phyloP scores from a whole-genome alignment of 495 filamentous ascomycete species.

The Viridothelium virens region DNA sequence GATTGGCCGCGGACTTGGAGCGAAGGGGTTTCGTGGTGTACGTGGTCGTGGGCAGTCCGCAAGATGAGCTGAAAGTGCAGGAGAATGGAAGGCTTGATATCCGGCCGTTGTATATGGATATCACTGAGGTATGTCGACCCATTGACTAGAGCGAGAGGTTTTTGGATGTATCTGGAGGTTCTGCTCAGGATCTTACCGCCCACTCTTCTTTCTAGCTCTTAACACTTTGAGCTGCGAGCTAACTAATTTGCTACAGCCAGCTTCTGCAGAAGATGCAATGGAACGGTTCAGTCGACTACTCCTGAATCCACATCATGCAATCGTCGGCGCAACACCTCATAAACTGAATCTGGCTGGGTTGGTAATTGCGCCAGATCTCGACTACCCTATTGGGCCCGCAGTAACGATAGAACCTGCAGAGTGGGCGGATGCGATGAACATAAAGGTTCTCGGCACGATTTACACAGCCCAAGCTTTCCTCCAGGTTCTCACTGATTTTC shows the following conservation, averaged over 20 bases:
- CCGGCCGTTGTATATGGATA: conserved; percentile 70
- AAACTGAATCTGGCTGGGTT: conserved; percentile 68
- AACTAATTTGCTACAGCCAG: conserved; percentile 7
- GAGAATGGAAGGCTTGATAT: conserved; percentile 71
- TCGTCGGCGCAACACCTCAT: conserved; percentile 62
- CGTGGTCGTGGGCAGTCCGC: conserved; percentile 65
- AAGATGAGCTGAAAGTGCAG: conserved; percentile 76
- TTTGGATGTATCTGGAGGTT: neutral
- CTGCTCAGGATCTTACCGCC: neutral
- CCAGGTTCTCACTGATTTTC: conserved; percentile 58
- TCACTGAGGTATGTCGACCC: conserved; percentile 54
- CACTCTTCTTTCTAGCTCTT: neutral
- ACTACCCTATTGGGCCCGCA: conserved; percentile 66
- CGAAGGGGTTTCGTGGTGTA: conserved; percentile 90
- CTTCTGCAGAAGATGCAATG: conserved; percentile 48
- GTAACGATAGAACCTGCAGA: conserved; percentile 71
- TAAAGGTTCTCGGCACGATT: conserved; percentile 84
- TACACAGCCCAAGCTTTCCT: conserved; percentile 80
- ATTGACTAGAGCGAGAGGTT: neutral
- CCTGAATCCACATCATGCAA: conserved; percentile 60
- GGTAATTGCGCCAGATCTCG: conserved; percentile 65
- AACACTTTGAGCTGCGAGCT: neutral
- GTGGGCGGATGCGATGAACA: conserved; percentile 85
- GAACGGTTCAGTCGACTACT: conserved; percentile 60
- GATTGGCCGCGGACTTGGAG: conserved; percentile 77